These are phyloP conservation scores for Casuarina equisetifolia DNA, from an alignment of 306 rosid genomes.

Conservation along the genomic window DNA sequence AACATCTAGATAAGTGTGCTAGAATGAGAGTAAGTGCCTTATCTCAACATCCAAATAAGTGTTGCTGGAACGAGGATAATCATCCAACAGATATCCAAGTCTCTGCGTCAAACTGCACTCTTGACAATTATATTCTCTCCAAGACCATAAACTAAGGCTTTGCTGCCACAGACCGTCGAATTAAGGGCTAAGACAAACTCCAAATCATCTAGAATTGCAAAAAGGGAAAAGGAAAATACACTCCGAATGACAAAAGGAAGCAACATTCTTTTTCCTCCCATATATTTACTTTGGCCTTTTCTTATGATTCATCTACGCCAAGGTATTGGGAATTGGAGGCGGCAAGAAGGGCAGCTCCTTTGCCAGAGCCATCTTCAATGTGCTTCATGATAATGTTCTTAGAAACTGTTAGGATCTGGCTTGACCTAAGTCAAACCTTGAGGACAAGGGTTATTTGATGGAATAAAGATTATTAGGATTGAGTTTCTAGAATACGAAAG, in stretches of 20 bases:
- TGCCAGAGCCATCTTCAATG: slow-evolving; percentile 87
- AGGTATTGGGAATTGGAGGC: slow-evolving; percentile 89
- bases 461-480: too few species aligned
- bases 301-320: slow-evolving; percentile 57
- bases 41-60: too few species aligned
- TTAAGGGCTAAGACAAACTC: slow-evolving; percentile 28
- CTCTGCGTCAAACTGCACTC: slow-evolving; percentile 10
- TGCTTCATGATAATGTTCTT: slow-evolving; percentile 56
- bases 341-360: slow-evolving; percentile 91
- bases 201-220: slow-evolving; percentile 19
- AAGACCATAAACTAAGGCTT: slow-evolving; percentile 36
- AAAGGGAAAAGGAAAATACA: slow-evolving; percentile 20
- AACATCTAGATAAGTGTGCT: too few species aligned
- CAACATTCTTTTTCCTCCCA: slow-evolving; percentile 30
- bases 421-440: too few species aligned
- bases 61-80: too few species aligned
- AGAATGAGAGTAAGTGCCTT: too few species aligned
- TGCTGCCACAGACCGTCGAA: slow-evolving; percentile 33
- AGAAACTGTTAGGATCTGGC: too few species aligned
- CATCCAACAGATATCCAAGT: too few species aligned
- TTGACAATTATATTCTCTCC: slow-evolving; percentile 27
- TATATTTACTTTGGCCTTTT: slow-evolving; percentile 12
- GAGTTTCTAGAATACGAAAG: too few species aligned
- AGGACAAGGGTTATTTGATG: too few species aligned
- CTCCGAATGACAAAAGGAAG: neutral